Evolutionary conservation across 148 eudicot species (phyloP).

Genomic region (Suaeda aralocaspica): DNA sequence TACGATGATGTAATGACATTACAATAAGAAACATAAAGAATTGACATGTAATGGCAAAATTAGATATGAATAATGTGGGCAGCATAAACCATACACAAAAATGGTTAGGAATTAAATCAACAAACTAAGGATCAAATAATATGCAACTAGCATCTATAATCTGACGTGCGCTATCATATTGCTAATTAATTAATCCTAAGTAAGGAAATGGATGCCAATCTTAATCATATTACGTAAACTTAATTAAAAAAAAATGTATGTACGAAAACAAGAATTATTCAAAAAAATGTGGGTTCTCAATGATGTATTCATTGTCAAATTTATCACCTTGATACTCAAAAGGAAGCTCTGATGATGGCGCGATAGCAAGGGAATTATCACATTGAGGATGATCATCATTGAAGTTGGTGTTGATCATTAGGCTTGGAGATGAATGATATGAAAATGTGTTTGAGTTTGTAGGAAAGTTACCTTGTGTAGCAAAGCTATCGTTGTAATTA

Average conservation of each 20-base stretch:
- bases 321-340: constrained; percentile 21
- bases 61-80: too few relatives aligned
- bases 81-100: too few relatives aligned
- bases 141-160: too few relatives aligned
- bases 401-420: not conserved
- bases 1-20: too few relatives aligned
- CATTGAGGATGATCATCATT: constrained; percentile 1
- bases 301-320: constrained; percentile 3
- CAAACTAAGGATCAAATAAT: too few relatives aligned
- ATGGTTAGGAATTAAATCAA: too few relatives aligned
- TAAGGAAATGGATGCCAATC: too few relatives aligned
- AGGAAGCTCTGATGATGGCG: constrained; percentile 2
- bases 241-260: constrained; percentile 1
- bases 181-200: too few relatives aligned
- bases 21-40: too few relatives aligned
- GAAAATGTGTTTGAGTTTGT: not conserved
- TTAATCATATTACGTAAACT: too few relatives aligned
- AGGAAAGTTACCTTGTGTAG: not conserved
- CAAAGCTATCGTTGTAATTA: not conserved
- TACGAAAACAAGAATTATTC: not conserved
- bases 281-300: constrained; percentile 7
- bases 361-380: not conserved
- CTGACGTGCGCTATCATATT: too few relatives aligned
- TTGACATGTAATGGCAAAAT: too few relatives aligned
- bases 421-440: not conserved